Base-by-base conservation (phyloP, 192 early-diverging fungal genomes). In the Coemansia sp. region DNA sequence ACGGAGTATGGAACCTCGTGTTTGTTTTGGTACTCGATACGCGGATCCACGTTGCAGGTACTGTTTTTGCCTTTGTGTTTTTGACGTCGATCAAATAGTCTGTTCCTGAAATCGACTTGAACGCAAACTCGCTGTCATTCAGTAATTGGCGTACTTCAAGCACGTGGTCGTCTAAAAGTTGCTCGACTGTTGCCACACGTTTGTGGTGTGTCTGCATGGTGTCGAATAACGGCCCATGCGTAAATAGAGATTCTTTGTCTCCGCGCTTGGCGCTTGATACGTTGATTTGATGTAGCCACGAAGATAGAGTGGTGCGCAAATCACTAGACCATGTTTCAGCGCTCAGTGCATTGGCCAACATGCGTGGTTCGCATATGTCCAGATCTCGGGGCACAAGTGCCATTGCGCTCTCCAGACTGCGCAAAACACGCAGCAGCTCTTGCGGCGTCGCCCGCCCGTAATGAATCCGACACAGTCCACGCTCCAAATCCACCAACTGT, bases 381-480 rank as follows among this genome's bases (percentile, higher is more conserved):
- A 63, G 10, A 1, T n/a, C 63, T 5, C 10, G 14, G 4, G 72
- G 65, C 5, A 76, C 60, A 49, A 69, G 29, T 1, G 35, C 21
- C 65, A 70, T 60, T 67, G 87, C 70, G 45, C 79, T 51, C 55
- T 61, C 65, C 77, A 96, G 61, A 63, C 87, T 65, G 55, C 70
- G 71, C 29, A 99, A 77, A 1, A 89, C 84, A 6, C 70, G 62
- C 19, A 94, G 66, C 48, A 98, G 92, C 63, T 98, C 94, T 50
- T 89, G 88, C 24, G 95, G 89, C 21, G 82, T 83, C 66, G 92
- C 93, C 45, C 84, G 85, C 5, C 87, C 87, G 17, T 92, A 87
- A 69, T 95, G 95, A 19, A 99, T 89, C 7, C 95, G 80, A 27
- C 92, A 87, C 48, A 99, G 89, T 1, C 92, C 83, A n/a, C 97